phyloP scores from a whole-genome alignment of 2,329 filamentous ascomycete genomes.

The Microdochium bolleyi region DNA sequence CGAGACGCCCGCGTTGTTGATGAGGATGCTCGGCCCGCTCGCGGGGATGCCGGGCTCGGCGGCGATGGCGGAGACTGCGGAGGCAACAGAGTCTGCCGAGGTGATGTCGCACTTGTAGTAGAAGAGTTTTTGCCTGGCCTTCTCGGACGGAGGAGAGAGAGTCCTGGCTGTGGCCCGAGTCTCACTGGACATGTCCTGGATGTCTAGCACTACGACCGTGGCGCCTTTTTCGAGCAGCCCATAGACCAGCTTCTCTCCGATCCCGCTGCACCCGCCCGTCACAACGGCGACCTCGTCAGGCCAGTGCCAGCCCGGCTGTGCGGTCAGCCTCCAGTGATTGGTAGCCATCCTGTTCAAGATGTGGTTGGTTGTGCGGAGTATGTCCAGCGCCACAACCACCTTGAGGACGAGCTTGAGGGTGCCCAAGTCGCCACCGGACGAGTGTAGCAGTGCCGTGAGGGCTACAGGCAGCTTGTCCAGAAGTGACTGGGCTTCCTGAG shows the following conservation, averaged over 20 bases:
- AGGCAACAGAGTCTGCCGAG: constrained; percentile 32
- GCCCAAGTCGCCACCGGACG: neutral
- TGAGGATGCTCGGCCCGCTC: constrained; percentile 22
- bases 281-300: constrained; percentile 17
- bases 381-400: neutral
- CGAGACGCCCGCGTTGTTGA: constrained; percentile 33
- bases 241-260: constrained; percentile 24
- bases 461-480: neutral
- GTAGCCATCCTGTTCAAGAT: constrained; percentile 11
- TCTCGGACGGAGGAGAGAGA: constrained; percentile 1
- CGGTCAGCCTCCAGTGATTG: constrained; percentile 12
- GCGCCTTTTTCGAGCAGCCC: constrained; percentile 24
- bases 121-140: constrained; percentile 18
- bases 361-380: constrained; percentile 8
- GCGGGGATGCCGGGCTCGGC: constrained; percentile 16
- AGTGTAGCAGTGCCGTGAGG: neutral
- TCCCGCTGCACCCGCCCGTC: constrained; percentile 20
- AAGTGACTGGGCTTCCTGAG: neutral
- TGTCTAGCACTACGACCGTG: constrained; percentile 27
- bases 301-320: constrained; percentile 14
- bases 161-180: constrained; percentile 5
- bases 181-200: constrained; percentile 20
- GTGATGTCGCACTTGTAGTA: constrained; percentile 39
- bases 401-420: neutral
- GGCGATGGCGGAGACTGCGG: constrained; percentile 28